Percentiles rank a stretch among this genome's conserved stretches.
phyloP scores from a whole-genome alignment of 2,329 filamentous ascomycete genomes.

The Epichloe gansuensis region DNA sequence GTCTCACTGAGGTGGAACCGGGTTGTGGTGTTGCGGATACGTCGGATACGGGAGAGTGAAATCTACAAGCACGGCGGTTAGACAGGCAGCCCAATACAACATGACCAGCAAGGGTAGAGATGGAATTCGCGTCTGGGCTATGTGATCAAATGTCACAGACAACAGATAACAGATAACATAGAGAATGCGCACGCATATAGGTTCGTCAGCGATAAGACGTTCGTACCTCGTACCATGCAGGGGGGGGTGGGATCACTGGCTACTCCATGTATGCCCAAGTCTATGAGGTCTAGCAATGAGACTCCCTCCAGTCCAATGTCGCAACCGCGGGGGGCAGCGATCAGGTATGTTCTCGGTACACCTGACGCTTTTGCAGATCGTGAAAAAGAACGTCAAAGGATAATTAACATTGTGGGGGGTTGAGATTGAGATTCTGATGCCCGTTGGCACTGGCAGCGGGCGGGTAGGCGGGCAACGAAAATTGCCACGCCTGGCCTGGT shows the following conservation, averaged over 20 bases:
- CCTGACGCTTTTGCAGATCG: neutral
- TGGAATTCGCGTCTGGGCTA: too few species aligned
- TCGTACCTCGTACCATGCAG: conserved; percentile 2
- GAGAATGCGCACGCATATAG: neutral
- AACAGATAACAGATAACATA: neutral
- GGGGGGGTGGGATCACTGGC: neutral
- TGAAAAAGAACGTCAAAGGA: neutral
- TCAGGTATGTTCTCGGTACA: neutral
- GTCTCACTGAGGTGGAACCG: neutral
- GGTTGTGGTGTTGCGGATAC: neutral
- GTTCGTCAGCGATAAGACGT: neutral
- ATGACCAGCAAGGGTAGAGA: too few species aligned
- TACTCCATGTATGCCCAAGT: neutral
- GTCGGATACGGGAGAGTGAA: neutral
- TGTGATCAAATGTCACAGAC: neutral
- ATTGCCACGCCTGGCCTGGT: too few species aligned
- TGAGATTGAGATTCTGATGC: neutral
- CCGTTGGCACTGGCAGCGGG: neutral
- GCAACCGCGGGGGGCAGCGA: neutral
- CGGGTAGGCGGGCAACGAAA: neutral
- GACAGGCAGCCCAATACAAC: neutral
- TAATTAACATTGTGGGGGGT: neutral
- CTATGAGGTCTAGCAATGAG: neutral
- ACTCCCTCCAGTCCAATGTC: neutral
- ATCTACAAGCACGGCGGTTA: neutral